A percentile compares a stretch with the other conserved stretches of the same genome.
phyloP scores from a whole-genome alignment of 306 rosid species.

The Hippophae tibetana region DNA sequence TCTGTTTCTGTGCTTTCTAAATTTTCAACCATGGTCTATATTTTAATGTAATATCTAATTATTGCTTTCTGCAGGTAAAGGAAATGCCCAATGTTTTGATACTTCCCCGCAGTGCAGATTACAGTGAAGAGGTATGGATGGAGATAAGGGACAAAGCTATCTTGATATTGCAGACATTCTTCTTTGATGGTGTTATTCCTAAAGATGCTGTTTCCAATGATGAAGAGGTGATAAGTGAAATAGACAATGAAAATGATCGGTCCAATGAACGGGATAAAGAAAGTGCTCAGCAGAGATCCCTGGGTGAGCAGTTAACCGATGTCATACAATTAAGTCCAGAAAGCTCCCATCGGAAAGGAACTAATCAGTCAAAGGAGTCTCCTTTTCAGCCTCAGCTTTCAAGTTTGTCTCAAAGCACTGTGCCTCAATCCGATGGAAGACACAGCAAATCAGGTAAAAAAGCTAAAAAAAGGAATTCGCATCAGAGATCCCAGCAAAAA shows the following conservation, averaged over 20 bases:
- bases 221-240: constrained; percentile 58
- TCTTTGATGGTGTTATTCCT: constrained; percentile 73
- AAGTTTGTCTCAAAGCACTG: constrained; percentile 53
- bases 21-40: background rate
- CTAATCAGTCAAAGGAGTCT: constrained; percentile 42
- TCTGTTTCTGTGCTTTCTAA: background rate
- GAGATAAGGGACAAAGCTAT: constrained; percentile 97
- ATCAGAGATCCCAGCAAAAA: constrained; percentile 66
- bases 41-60: constrained; percentile 9
- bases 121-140: constrained; percentile 99
- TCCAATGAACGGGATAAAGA: constrained; percentile 48
- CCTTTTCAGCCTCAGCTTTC: constrained; percentile 57
- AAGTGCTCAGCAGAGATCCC: constrained; percentile 40
- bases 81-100: constrained; percentile 98
- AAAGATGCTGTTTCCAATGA: constrained; percentile 65
- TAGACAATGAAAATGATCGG: constrained; percentile 56
- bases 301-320: constrained; percentile 51
- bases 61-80: constrained; percentile 61
- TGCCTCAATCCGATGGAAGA: constrained; percentile 64
- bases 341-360: constrained; percentile 56
- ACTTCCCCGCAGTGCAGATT: constrained; percentile 98
- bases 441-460: constrained; percentile 88
- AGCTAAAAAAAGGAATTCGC: constrained; percentile 82
- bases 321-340: constrained; percentile 44
- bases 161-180: constrained; percentile 75